Conservation (phyloP, 257 asterid species). For the Mentha longifolia region DNA sequence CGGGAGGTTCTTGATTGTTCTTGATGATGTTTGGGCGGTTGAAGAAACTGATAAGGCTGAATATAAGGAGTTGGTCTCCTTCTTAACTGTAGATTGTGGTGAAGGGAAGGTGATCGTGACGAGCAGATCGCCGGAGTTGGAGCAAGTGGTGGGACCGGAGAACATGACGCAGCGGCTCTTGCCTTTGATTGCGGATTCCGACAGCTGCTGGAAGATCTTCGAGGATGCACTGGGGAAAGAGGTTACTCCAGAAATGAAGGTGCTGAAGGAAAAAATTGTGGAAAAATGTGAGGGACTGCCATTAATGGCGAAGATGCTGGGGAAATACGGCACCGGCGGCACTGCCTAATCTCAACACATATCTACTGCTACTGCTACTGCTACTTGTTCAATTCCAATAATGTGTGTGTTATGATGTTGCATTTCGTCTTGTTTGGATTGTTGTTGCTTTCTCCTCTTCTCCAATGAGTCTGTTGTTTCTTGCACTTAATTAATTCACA, state of each 20-base stretch:
- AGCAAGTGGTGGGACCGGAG: slow-evolving; percentile 41
- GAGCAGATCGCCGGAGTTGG: slow-evolving; percentile 35
- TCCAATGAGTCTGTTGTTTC: too few relatives aligned
- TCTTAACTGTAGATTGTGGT: slow-evolving; percentile 22
- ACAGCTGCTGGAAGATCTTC: slow-evolving; percentile 52
- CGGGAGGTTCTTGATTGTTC: slow-evolving; percentile 44
- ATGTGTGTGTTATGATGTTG: not conserved
- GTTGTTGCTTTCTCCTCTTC: not conserved
- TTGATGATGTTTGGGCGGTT: slow-evolving; percentile 44
- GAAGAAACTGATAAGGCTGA: not conserved
- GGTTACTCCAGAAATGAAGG: not conserved
- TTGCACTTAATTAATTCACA: not conserved
- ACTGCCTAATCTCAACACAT: not conserved
- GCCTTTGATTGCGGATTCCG: slow-evolving; percentile 26
- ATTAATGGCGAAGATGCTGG: slow-evolving; percentile 53
- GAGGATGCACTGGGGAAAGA: slow-evolving; percentile 31
- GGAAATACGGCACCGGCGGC: slow-evolving; percentile 30
- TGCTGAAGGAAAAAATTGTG: slow-evolving; percentile 17
- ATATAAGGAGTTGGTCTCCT: slow-evolving; percentile 24
- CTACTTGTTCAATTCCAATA: too few relatives aligned
- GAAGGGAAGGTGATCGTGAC: slow-evolving; percentile 48
- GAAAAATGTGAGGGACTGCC: slow-evolving; percentile 47
- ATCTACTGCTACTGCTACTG: too few relatives aligned
- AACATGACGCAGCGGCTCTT: slow-evolving; percentile 32
- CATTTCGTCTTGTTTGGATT: not conserved